These are phyloP conservation scores for Conticribra guillardii DNA, from an alignment of 108 stramenopile species.

Conservation along the genomic window DNA sequence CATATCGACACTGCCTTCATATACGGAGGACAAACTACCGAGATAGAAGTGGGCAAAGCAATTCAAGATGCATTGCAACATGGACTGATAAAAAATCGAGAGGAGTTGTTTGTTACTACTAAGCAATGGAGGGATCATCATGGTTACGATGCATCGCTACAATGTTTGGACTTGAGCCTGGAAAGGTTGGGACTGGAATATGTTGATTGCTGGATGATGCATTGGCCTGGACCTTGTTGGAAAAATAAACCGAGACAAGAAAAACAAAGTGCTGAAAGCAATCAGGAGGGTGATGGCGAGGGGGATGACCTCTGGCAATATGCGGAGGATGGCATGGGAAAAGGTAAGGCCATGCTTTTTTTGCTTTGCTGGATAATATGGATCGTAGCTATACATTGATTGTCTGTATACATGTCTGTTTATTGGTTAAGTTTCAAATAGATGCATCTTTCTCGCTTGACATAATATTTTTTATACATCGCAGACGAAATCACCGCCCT, in stretches of 20 bases:
- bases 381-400: too few species aligned
- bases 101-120: conserved; percentile 70
- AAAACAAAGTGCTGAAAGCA: background rate
- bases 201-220: conserved; percentile 70
- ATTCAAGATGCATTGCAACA: conserved; percentile 56
- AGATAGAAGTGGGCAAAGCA: conserved; percentile 68
- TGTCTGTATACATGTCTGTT: too few species aligned
- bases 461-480: too few species aligned
- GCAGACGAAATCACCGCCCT: conserved; percentile 53
- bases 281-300: conserved; percentile 9
- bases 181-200: conserved; percentile 62
- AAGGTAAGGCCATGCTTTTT: too few species aligned
- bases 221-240: conserved; percentile 77
- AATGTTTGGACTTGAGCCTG: conserved; percentile 70
- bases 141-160: conserved; percentile 63
- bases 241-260: conserved; percentile 49
- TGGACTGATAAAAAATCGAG: conserved; percentile 31
- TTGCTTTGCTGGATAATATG: too few species aligned
- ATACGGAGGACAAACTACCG: conserved; percentile 80
- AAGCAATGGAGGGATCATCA: conserved; percentile 89
- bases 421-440: too few species aligned
- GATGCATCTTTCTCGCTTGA: too few species aligned
- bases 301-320: conserved; percentile 57
- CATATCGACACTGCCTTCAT: conserved; percentile 82
- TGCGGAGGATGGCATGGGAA: conserved; percentile 41